phyloP scores from a whole-genome alignment of 768 basidiomycete genomes.

The Pholiota microspora region DNA sequence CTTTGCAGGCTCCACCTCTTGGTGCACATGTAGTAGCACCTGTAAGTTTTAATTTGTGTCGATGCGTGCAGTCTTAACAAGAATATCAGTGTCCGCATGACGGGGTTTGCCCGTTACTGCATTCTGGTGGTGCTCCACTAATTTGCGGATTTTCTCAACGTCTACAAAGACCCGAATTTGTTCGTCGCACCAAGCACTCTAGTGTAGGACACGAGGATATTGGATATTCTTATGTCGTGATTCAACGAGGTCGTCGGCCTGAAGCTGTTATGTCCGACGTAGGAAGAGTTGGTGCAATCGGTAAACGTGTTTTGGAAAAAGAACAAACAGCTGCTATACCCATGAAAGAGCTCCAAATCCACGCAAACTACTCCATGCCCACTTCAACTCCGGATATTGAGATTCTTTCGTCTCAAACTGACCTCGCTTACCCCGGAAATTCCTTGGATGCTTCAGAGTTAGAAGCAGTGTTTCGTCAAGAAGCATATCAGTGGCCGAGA shows the following conservation, averaged over 20 bases:
- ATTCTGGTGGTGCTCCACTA: slow-evolving; percentile 47
- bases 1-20: slow-evolving; percentile 31
- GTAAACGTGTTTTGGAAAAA: slow-evolving; percentile 40
- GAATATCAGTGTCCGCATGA: slow-evolving; percentile 84
- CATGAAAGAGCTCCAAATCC: slow-evolving; percentile 41
- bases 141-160: slow-evolving; percentile 87
- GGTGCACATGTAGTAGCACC: slow-evolving; percentile 89
- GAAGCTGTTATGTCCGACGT: slow-evolving; percentile 29
- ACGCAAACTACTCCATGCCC: slow-evolving; percentile 27
- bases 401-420: slow-evolving; percentile 4
- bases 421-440: slow-evolving; percentile 7
- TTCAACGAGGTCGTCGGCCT: slow-evolving; percentile 78
- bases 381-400: slow-evolving; percentile 2
- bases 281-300: slow-evolving; percentile 56
- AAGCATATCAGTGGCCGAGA: slow-evolving; percentile 88
- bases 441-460: slow-evolving; percentile 32
- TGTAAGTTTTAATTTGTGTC: slow-evolving; percentile 39
- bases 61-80: slow-evolving; percentile 9
- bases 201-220: slow-evolving; percentile 82
- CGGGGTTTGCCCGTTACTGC: slow-evolving; percentile 72
- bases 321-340: slow-evolving; percentile 24
- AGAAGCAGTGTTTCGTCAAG: slow-evolving; percentile 56
- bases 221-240: slow-evolving; percentile 87
- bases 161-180: slow-evolving; percentile 81
- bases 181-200: slow-evolving; percentile 86